phyloP scores from a whole-genome alignment of 768 basidiomycete species.

The Boletus edulis region DNA sequence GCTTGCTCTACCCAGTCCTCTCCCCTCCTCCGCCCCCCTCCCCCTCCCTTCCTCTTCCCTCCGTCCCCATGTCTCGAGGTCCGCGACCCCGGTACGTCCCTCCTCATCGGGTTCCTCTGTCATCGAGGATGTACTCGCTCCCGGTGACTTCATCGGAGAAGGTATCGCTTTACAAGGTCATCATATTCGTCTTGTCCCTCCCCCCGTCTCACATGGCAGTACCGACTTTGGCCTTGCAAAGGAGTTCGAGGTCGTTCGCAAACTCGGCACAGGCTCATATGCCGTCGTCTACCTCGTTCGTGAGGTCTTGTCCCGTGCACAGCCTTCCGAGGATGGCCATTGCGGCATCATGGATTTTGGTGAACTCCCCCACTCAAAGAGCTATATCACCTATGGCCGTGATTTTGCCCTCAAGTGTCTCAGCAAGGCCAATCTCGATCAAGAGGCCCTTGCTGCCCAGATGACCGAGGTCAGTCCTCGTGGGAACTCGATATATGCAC shows the following conservation, averaged over 20 bases:
- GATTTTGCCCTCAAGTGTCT: constrained; percentile 96
- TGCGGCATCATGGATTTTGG: constrained; percentile 57
- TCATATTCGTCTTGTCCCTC: constrained; percentile 53
- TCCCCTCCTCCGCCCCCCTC: constrained; percentile 30
- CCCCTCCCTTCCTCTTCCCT: constrained; percentile 32
- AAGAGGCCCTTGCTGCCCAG: constrained; percentile 84
- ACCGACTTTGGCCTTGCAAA: constrained; percentile 49
- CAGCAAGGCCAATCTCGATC: constrained; percentile 89
- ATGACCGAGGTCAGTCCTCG: constrained; percentile 71
- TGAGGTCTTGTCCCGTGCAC: constrained; percentile 49
- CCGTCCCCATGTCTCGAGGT: constrained; percentile 37
- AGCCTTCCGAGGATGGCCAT: constrained; percentile 51
- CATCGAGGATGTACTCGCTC: constrained; percentile 55
- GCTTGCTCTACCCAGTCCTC: constrained; percentile 31
- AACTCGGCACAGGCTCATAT: constrained; percentile 86
- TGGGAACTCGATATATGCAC: constrained; percentile 5
- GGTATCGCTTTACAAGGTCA: constrained; percentile 68
- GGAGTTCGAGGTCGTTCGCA: constrained; percentile 82
- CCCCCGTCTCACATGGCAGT: constrained; percentile 30
- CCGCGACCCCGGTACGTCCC: constrained; percentile 28
- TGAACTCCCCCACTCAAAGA: constrained; percentile 33
- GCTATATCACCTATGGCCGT: constrained; percentile 58
- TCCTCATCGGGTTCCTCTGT: constrained; percentile 32
- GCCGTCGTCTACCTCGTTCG: constrained; percentile 93
- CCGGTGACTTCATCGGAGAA: constrained; percentile 73